Base-by-base conservation (phyloP, 768 basidiomycete genomes). In the Austroboletus festivus region DNA sequence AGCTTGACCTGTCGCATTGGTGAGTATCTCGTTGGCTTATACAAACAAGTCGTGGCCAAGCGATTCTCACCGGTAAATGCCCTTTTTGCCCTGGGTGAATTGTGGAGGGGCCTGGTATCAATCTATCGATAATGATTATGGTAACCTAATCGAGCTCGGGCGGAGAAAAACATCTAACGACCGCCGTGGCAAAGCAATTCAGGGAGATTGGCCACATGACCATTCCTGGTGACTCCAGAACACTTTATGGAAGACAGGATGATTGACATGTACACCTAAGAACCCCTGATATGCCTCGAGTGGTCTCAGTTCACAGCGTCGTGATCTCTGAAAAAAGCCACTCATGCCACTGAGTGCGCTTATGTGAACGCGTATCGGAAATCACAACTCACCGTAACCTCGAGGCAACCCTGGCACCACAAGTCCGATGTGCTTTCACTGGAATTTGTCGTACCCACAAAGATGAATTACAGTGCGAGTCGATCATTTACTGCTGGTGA, bases 331-430 rank as follows among this genome's bases (percentile, higher is more conserved):
- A 33, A 13, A 13, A 33, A 33, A 33, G 31, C 15, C 26, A 38
- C 42, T 16, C 16, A 5, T 13, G 44, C n/a, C n/a, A n/a, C n/a
- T 28, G n/a, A 15, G 38, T 24, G 33, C 51, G 43, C 23, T 28
- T 26, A 34, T 30, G 33, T 15, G 11, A 34, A 23, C 28, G 47
- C 5, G 19, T 23, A 26, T 37, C 8, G 13, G 20, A 31, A 51
- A 43, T 42, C 47, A 45, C 23, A 38, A 47, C 58, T 49, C 55
- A 22, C 61, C 38, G 22, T 54, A 12, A 41, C 60, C 58, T 54
- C 39, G 44, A 52, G 60, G 61, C 21, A 15, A 33, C 15, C 3
- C 20, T 42, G 39, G 15, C 39, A 30, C 37, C 30, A 16, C 22
- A 16, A 28, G 24, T 24, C n/a, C 22, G 38, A 44, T 24, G 33